phyloP scores from a whole-genome alignment of 441 rosid genomes.

The Pelargonium cotyledonis region DNA sequence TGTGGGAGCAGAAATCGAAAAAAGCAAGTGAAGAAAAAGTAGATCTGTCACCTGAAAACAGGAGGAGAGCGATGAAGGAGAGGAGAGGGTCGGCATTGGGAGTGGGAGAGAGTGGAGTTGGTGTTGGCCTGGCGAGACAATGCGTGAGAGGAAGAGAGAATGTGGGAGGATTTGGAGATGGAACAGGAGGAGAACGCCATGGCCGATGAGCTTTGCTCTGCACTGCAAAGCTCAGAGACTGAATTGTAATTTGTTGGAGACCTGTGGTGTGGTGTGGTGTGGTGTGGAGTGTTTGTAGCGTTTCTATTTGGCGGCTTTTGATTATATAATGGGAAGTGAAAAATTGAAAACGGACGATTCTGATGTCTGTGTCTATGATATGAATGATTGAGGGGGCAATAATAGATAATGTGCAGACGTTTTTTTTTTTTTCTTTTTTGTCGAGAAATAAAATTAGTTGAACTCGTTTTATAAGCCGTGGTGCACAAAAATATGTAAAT shows the following conservation, averaged over 20 bases:
- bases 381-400: not conserved
- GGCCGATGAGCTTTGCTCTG: not conserved
- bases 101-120: slow-evolving; percentile 11
- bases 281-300: not conserved
- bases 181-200: slow-evolving; percentile 17
- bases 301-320: slow-evolving; percentile 1
- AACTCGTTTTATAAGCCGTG: no score
- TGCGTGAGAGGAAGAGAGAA: slow-evolving; percentile 19
- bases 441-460: no score
- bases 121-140: not conserved
- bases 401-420: no score
- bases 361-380: not conserved
- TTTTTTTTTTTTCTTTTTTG: no score
- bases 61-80: slow-evolving; percentile 12
- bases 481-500: no score
- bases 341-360: not conserved
- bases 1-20: no score
- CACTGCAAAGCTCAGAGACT: not conserved
- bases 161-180: slow-evolving; percentile 16
- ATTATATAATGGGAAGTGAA: not conserved
- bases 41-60: slow-evolving; percentile 26
- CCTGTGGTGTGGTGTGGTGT: not conserved
- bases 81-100: slow-evolving; percentile 21
- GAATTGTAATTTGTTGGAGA: not conserved
- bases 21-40: no score